phyloP scores from a whole-genome alignment of 768 basidiomycete species.

The Mycena pura region DNA sequence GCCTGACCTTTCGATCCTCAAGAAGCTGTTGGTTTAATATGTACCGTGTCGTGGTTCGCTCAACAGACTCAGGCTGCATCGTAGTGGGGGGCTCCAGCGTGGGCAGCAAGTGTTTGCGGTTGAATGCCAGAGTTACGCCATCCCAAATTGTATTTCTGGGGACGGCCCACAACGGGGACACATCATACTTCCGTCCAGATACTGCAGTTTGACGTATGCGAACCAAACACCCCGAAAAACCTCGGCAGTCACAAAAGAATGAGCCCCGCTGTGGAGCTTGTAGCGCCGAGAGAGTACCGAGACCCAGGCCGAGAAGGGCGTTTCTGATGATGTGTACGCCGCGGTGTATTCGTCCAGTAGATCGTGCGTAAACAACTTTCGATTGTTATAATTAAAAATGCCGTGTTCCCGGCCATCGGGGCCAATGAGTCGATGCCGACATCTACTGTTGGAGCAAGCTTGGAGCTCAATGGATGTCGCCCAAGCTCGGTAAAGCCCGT shows the following conservation, averaged over 20 bases:
- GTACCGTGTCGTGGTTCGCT: background rate
- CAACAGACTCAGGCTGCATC: background rate
- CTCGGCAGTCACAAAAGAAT: background rate
- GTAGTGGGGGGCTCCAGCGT: slow-evolving; percentile 23
- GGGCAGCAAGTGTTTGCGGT: slow-evolving; percentile 20
- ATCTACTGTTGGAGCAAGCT: background rate
- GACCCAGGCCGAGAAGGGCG: slow-evolving; percentile 20
- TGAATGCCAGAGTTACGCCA: slow-evolving; percentile 27
- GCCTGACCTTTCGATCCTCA: background rate
- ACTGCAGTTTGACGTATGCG: slow-evolving; percentile 13
- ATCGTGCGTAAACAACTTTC: slow-evolving; percentile 15
- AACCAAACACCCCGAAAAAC: slow-evolving; percentile 24
- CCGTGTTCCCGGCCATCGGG: slow-evolving; percentile 15
- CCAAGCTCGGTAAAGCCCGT: background rate
- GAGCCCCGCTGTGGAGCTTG: background rate
- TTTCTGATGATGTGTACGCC: slow-evolving; percentile 20
- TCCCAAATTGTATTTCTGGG: slow-evolving; percentile 27
- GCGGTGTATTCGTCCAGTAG: slow-evolving; percentile 23
- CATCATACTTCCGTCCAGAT: slow-evolving; percentile 11
- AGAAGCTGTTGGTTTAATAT: background rate
- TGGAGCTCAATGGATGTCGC: slow-evolving; percentile 8
- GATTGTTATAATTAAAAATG: slow-evolving; percentile 27
- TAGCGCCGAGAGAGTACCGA: slow-evolving; percentile 9
- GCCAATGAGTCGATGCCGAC: slow-evolving; percentile 8
- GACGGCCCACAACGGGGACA: slow-evolving; percentile 17